Conservation (phyloP, 192 early-diverging fungal species). For the Cladochytrium replicatum region DNA sequence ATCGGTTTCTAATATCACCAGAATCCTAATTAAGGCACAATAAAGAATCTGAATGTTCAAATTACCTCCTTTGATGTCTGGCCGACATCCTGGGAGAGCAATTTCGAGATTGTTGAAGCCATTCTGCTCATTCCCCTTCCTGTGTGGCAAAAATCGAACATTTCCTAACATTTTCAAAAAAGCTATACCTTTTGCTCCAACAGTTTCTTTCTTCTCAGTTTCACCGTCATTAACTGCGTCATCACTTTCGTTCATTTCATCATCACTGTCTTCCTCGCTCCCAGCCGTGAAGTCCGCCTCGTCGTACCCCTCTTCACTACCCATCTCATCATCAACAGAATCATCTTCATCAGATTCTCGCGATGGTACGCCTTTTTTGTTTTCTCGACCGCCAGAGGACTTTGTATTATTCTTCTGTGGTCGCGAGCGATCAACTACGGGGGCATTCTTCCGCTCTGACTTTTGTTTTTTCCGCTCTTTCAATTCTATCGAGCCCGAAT, state of each 20-base stretch:
- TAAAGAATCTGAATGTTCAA: not conserved
- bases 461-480: too few relatives aligned
- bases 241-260: slow-evolving; percentile 22
- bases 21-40: not conserved
- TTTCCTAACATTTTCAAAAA: slow-evolving; percentile 10
- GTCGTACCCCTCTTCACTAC: slow-evolving; percentile 23
- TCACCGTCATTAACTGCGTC: not conserved
- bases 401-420: too few relatives aligned
- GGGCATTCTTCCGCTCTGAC: too few relatives aligned
- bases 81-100: slow-evolving; percentile 43
- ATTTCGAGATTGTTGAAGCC: slow-evolving; percentile 58
- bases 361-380: too few relatives aligned
- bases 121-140: slow-evolving; percentile 45
- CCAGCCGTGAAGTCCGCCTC: slow-evolving; percentile 16
- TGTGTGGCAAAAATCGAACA: too few relatives aligned
- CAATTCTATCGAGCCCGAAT: too few relatives aligned
- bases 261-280: slow-evolving; percentile 24
- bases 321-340: slow-evolving; percentile 15
- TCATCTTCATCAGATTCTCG: slow-evolving; percentile 29
- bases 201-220: not conserved
- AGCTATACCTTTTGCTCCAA: not conserved
- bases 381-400: too few relatives aligned
- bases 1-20: slow-evolving; percentile 49
- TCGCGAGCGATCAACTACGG: too few relatives aligned
- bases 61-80: not conserved